These are phyloP conservation scores for Macrocybe gigantea DNA, from an alignment of 768 basidiomycete genomes.

Conservation along the genomic window DNA sequence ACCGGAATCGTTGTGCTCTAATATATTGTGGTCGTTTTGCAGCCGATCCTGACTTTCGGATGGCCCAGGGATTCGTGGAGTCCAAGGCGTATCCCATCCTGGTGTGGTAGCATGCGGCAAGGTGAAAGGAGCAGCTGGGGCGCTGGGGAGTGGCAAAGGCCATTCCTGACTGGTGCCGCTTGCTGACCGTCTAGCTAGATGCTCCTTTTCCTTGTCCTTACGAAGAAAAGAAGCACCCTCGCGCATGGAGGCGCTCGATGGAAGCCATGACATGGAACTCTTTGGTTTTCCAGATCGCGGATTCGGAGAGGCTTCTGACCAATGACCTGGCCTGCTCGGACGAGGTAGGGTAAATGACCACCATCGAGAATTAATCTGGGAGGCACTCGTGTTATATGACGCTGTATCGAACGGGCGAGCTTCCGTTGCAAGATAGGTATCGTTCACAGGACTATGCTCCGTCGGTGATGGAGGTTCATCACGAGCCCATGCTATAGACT, in stretches of 20 bases:
- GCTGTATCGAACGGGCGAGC: conserved; percentile 45
- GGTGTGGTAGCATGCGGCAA: conserved; percentile 51
- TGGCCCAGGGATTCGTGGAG: conserved; percentile 20
- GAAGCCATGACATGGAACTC: conserved; percentile 49
- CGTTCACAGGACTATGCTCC: conserved; percentile 28
- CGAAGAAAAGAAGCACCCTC: conserved; percentile 28
- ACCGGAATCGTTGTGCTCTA: conserved; percentile 22
- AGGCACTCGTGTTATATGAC: conserved; percentile 44
- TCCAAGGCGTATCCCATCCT: conserved; percentile 68
- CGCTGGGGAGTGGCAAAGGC: conserved; percentile 25
- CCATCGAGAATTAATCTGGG: conserved; percentile 53
- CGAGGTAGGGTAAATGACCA: conserved; percentile 69
- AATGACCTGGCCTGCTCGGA: conserved; percentile 19
- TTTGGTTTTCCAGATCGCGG: conserved; percentile 33
- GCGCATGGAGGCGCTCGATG: conserved; percentile 29
- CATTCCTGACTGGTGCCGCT: conserved; percentile 15
- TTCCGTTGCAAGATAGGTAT: conserved; percentile 25
- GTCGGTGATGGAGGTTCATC: conserved; percentile 78
- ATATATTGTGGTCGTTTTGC: conserved; percentile 31
- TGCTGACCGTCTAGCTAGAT: conserved; percentile 11
- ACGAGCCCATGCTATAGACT: conserved; percentile 66
- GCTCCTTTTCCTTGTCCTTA: conserved; percentile 26
- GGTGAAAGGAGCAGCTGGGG: conserved; percentile 40
- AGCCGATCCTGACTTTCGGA: conserved; percentile 15
- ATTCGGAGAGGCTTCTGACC: conserved; percentile 13